Evolutionary conservation across 345 rosid species (phyloP).

Genomic region (Citrus mangshanensis): DNA sequence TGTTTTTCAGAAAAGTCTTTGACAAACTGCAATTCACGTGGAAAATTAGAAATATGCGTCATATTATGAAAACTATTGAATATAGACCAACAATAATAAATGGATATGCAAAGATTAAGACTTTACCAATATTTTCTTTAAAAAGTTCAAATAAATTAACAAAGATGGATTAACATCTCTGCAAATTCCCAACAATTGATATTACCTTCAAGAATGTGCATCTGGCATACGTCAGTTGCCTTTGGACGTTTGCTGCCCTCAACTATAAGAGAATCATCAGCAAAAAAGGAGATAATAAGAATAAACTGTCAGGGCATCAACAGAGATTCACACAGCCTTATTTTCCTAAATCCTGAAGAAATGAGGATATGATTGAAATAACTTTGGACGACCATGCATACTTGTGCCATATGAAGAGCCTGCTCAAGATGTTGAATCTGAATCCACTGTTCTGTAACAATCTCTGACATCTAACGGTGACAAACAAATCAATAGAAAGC

Average conservation of each 20-base stretch:
- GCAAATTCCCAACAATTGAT: neutral
- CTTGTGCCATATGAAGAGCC: conserved; percentile 48
- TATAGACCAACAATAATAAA: neutral
- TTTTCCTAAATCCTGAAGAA: neutral
- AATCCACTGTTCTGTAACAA: conserved; percentile 67
- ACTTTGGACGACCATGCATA: conserved; percentile 14
- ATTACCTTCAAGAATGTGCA: conserved; percentile 63
- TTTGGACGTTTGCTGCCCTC: conserved; percentile 34
- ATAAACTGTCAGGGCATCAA: neutral
- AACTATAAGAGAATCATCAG: conserved; percentile 31
- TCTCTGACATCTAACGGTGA: conserved; percentile 42
- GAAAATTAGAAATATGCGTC: neutral
- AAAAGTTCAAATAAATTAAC: neutral
- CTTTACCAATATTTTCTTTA: neutral
- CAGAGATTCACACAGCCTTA: neutral
- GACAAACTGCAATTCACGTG: conserved; percentile 33
- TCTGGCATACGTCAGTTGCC: conserved; percentile 23
- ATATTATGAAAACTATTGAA: neutral
- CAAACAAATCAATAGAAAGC: neutral
- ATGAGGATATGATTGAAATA: conserved; percentile 2
- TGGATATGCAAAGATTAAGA: neutral
- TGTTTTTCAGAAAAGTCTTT: conserved; percentile 31
- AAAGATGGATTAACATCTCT: neutral
- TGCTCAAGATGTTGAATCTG: conserved; percentile 72
- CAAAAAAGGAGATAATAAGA: neutral